Percentiles rank a stretch among this genome's conserved stretches.
These are phyloP conservation scores for Cercis canadensis DNA, from an alignment of 306 rosid species.

Conservation along the genomic window DNA sequence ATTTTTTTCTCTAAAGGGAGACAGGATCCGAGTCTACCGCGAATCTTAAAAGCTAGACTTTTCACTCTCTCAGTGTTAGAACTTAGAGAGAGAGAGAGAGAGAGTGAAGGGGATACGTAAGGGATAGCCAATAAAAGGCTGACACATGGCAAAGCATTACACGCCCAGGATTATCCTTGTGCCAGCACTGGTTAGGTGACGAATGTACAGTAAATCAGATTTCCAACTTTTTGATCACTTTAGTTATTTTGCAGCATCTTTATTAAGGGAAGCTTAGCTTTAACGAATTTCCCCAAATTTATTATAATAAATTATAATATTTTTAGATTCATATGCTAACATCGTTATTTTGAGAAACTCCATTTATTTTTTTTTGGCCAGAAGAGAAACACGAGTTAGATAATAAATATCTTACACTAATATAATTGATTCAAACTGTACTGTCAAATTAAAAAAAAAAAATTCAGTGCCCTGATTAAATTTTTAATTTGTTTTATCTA, in stretches of 20 bases:
- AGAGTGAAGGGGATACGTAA: not conserved
- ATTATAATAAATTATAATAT: no score
- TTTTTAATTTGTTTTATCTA: no score
- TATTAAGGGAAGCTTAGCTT: slow-evolving; percentile 1
- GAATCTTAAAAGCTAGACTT: slow-evolving; percentile 49
- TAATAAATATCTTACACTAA: no score
- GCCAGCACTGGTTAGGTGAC: slow-evolving; percentile 41
- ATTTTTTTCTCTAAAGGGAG: slow-evolving; percentile 38
- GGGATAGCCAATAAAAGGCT: slow-evolving; percentile 4
- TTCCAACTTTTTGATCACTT: slow-evolving; percentile 36
- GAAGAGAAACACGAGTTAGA: no score
- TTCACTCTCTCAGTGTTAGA: slow-evolving; percentile 6
- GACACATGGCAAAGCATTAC: slow-evolving; percentile 44
- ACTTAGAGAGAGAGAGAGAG: not conserved
- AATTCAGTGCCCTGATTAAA: no score
- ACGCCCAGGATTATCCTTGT: slow-evolving; percentile 4
- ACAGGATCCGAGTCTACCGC: slow-evolving; percentile 99
- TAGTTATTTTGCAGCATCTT: slow-evolving; percentile 41
- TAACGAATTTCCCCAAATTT: no score
- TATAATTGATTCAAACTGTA: no score
- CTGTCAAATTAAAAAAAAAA: no score
- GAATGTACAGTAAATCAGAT: slow-evolving; percentile 38
- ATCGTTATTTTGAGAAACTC: no score
- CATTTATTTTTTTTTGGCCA: no score
- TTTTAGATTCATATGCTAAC: no score